Percentiles rank a stretch among this genome's conserved stretches.
Evolutionary conservation across 768 basidiomycete genomes (phyloP).

Genomic region (Calocybe gangraenosa): DNA sequence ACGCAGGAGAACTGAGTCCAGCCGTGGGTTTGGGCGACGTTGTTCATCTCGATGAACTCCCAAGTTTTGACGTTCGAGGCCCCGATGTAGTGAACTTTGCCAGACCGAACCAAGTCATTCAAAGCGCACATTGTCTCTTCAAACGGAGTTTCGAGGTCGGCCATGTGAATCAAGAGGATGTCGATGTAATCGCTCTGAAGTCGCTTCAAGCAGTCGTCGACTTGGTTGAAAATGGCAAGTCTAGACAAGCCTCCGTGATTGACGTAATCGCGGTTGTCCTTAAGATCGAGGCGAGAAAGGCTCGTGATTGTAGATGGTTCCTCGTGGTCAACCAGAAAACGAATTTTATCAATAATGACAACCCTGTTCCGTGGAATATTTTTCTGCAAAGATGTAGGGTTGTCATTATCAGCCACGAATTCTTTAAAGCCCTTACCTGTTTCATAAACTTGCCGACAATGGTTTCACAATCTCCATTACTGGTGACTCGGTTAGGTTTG

Average conservation of each 20-base stretch:
- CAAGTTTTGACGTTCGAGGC: slow-evolving; percentile 41
- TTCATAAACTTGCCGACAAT: too few species aligned
- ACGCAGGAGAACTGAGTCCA: slow-evolving; percentile 54
- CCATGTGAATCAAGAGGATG: slow-evolving; percentile 37
- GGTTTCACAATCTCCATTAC: too few species aligned
- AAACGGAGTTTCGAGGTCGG: slow-evolving; percentile 26
- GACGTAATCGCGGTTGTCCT: slow-evolving; percentile 13
- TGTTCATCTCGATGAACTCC: slow-evolving; percentile 41
- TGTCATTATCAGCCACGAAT: neutral
- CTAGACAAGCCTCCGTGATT: slow-evolving; percentile 15
- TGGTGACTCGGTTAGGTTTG: too few species aligned
- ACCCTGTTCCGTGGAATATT: slow-evolving; percentile 8
- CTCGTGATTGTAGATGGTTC: neutral
- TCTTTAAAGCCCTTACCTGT: too few species aligned
- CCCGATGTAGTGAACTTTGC: slow-evolving; percentile 46
- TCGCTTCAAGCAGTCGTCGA: slow-evolving; percentile 24
- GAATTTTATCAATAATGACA: slow-evolving; percentile 5
- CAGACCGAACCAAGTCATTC: slow-evolving; percentile 36
- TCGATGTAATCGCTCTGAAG: slow-evolving; percentile 26
- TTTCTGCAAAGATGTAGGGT: neutral
- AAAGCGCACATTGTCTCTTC: slow-evolving; percentile 44
- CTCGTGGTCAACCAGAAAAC: slow-evolving; percentile 2
- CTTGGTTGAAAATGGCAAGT: slow-evolving; percentile 28
- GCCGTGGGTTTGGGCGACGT: slow-evolving; percentile 35
- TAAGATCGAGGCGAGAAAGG: neutral